Conservation (phyloP, 768 basidiomycete species). For the Hygrocybe punicea region DNA sequence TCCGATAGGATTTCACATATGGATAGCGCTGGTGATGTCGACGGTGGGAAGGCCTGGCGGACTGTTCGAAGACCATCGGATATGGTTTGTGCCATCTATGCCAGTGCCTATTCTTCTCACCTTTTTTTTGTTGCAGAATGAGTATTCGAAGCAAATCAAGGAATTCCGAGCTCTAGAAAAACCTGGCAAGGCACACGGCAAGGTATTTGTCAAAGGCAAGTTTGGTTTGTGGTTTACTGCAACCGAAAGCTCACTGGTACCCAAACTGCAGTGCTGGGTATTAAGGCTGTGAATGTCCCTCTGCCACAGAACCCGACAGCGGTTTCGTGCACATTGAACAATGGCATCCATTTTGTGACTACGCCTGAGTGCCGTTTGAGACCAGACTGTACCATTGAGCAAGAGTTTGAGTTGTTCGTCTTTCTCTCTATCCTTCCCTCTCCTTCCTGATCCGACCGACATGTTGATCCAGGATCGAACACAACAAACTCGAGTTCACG, state of each 20-base stretch:
- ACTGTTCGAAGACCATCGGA: conserved; percentile 86
- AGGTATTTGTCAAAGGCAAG: conserved; percentile 90
- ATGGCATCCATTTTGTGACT: conserved; percentile 93
- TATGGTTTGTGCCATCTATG: conserved; percentile 58
- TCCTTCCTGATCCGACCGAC: not conserved
- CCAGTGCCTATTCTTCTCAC: conserved; percentile 8
- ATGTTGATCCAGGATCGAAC: conserved; percentile 65
- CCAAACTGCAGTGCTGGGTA: conserved; percentile 58
- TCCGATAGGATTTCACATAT: conserved; percentile 68
- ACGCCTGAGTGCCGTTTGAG: conserved; percentile 73
- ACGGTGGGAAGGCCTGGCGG: conserved; percentile 81
- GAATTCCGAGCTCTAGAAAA: conserved; percentile 77
- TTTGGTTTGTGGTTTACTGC: conserved; percentile 4
- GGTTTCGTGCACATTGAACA: conserved; percentile 87
- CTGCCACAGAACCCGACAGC: conserved; percentile 71
- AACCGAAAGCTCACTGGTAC: conserved; percentile 8
- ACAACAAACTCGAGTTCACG: conserved; percentile 93
- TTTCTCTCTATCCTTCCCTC: not conserved
- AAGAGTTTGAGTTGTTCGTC: conserved; percentile 86
- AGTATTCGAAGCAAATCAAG: conserved; percentile 87
- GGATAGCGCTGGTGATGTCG: conserved; percentile 75
- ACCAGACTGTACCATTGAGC: conserved; percentile 64
- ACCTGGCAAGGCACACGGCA: conserved; percentile 78
- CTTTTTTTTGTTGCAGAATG: conserved; percentile 55
- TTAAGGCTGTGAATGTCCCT: conserved; percentile 72